Evolutionary conservation across 2,329 filamentous ascomycete genomes (phyloP).

Genomic region (Alternaria atra): DNA sequence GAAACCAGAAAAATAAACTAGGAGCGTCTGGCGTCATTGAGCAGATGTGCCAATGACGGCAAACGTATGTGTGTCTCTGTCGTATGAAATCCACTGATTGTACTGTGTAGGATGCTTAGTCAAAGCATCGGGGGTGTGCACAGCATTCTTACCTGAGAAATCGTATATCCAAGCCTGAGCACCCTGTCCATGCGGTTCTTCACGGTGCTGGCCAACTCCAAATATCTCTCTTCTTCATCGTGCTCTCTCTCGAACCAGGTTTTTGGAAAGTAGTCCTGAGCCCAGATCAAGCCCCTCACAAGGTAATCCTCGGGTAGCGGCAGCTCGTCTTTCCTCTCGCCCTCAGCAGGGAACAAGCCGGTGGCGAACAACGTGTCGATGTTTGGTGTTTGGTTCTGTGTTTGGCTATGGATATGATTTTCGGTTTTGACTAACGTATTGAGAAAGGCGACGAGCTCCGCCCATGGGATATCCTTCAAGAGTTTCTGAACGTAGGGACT

Average conservation of each 20-base stretch:
- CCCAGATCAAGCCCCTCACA: conserved; percentile 70
- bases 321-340: conserved; percentile 49
- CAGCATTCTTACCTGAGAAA: conserved; percentile 54
- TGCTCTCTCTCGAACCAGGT: conserved; percentile 69
- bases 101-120: conserved; percentile 25
- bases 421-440: conserved; percentile 59
- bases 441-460: conserved; percentile 60
- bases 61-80: conserved; percentile 38
- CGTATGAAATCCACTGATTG: conserved; percentile 44
- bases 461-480: conserved; percentile 62
- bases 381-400: conserved; percentile 26
- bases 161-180: conserved; percentile 63
- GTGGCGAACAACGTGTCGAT: conserved; percentile 42
- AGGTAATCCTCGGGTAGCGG: conserved; percentile 76
- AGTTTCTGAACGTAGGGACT: conserved; percentile 44
- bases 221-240: conserved; percentile 72
- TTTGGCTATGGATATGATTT: conserved; percentile 28
- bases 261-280: conserved; percentile 65
- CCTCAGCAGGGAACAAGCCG: conserved; percentile 59
- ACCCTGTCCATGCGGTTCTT: conserved; percentile 67
- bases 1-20: no score
- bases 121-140: no score
- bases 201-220: conserved; percentile 68
- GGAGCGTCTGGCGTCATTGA: not conserved
- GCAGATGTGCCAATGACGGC: no score